These are phyloP conservation scores for Capsicum pubescens DNA, from an alignment of 257 asterid genomes.

Conservation along the genomic window DNA sequence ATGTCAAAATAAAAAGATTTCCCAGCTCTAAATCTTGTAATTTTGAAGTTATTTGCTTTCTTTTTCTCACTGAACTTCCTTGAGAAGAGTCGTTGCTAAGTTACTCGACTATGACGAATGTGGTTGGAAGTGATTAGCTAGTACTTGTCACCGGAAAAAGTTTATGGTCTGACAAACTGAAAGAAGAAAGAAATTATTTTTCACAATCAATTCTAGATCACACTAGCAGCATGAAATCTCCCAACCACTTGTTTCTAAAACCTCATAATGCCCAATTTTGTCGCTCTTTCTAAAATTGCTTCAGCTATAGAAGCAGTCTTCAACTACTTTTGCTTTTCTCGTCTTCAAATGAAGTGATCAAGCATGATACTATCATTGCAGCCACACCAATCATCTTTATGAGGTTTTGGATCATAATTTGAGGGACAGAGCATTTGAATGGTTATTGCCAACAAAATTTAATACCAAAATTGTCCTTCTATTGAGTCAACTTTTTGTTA, in stretches of 20 bases:
- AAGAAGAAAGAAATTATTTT: neutral
- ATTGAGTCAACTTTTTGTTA: too few relatives aligned
- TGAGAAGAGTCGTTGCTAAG: too few relatives aligned
- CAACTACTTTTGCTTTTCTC: neutral
- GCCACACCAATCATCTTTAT: neutral
- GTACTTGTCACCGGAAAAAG: neutral
- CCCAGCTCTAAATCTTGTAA: too few relatives aligned
- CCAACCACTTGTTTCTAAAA: neutral
- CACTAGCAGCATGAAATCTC: neutral
- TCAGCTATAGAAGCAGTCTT: neutral
- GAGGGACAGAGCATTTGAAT: neutral
- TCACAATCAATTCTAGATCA: neutral
- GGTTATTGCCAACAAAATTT: too few relatives aligned
- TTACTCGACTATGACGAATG: neutral
- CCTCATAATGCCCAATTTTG: neutral
- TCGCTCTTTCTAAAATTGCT: neutral
- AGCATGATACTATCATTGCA: neutral
- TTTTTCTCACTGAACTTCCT: too few relatives aligned
- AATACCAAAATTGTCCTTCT: too few relatives aligned
- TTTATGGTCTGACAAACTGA: neutral
- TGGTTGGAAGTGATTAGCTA: neutral
- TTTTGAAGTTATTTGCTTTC: too few relatives aligned
- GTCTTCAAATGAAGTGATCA: neutral
- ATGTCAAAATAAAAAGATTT: too few relatives aligned
- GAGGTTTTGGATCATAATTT: conserved; percentile 1